A percentile compares a stretch with the other conserved stretches of the same genome.
phyloP scores from a whole-genome alignment of 495 filamentous ascomycete species.

The Penicillium waksmanii region DNA sequence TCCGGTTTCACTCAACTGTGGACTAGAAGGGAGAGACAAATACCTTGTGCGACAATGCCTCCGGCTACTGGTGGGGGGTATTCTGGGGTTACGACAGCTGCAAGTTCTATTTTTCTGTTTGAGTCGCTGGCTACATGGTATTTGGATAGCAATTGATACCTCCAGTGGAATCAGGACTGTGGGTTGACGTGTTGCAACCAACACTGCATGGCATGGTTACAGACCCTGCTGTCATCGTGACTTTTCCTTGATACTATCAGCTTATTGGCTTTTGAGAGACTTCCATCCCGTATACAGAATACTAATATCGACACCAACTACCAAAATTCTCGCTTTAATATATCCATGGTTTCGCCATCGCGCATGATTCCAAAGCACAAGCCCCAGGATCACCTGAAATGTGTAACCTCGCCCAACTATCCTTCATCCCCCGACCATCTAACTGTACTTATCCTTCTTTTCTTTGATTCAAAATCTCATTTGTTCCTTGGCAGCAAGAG shows the following conservation, averaged over 20 bases:
- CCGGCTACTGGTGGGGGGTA: conserved; percentile 15
- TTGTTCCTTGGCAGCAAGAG: background rate
- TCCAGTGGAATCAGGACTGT: background rate
- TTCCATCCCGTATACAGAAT: background rate
- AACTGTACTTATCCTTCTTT: too few species aligned
- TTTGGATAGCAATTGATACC: background rate
- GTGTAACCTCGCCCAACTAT: background rate
- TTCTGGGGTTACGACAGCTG: conserved; percentile 11
- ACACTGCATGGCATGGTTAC: background rate
- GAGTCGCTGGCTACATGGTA: background rate
- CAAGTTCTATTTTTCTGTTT: conserved; percentile 2
- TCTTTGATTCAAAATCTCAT: background rate
- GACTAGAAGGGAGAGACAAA: conserved; percentile 3
- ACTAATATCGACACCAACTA: background rate
- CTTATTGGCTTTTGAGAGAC: too few species aligned
- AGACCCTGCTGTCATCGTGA: background rate
- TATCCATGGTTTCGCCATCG: background rate
- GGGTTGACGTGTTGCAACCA: background rate
- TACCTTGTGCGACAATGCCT: conserved; percentile 12
- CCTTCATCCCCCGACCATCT: too few species aligned
- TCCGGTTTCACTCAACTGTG: conserved; percentile 13
- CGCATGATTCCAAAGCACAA: too few species aligned
- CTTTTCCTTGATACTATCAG: too few species aligned
- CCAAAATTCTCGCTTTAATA: background rate
- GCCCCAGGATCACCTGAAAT: background rate